phyloP scores from a whole-genome alignment of 768 basidiomycete species.

The Boletus bicolor region DNA sequence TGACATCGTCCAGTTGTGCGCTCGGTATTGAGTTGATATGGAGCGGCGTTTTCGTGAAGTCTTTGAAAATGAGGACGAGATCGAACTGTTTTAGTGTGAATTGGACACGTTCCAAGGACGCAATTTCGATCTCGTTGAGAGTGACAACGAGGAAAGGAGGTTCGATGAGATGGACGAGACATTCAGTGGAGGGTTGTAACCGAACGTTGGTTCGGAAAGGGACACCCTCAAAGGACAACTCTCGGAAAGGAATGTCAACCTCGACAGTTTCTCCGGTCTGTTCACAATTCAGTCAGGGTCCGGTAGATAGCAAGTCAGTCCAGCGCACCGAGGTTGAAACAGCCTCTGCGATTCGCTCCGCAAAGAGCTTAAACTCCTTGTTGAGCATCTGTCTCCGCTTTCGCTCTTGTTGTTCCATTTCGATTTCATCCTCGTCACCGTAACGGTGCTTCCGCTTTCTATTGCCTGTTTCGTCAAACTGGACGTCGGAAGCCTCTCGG shows the following conservation, averaged over 20 bases:
- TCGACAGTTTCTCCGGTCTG: conserved; percentile 84
- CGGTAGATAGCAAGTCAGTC: background rate
- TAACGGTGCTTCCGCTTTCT: conserved; percentile 95
- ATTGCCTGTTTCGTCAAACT: conserved; percentile 99
- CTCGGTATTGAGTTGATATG: conserved; percentile 97
- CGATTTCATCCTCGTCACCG: conserved; percentile 98
- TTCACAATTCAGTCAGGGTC: background rate
- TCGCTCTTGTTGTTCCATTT: conserved; percentile 96
- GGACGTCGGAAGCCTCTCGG: conserved; percentile 95
- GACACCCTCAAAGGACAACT: conserved; percentile 95
- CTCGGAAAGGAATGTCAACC: conserved; percentile 94
- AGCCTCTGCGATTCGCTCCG: conserved; percentile 88
- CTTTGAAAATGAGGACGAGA: conserved; percentile 94
- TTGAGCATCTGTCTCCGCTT: conserved; percentile 86
- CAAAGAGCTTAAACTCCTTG: conserved; percentile 91
- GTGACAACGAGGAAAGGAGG: conserved; percentile 96
- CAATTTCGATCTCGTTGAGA: conserved; percentile 91
- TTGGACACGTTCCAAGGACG: conserved; percentile 94
- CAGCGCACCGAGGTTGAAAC: conserved; percentile 65
- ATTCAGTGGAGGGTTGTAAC: conserved; percentile 94
- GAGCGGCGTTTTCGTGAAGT: conserved; percentile 87
- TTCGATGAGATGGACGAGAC: conserved; percentile 92
- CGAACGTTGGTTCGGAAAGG: conserved; percentile 94
- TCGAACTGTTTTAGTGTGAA: conserved; percentile 97
- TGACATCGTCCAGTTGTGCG: conserved; percentile 90